These are phyloP conservation scores for Fusarium dlaminii DNA, from an alignment of 2,329 filamentous ascomycete genomes.

Conservation along the genomic window DNA sequence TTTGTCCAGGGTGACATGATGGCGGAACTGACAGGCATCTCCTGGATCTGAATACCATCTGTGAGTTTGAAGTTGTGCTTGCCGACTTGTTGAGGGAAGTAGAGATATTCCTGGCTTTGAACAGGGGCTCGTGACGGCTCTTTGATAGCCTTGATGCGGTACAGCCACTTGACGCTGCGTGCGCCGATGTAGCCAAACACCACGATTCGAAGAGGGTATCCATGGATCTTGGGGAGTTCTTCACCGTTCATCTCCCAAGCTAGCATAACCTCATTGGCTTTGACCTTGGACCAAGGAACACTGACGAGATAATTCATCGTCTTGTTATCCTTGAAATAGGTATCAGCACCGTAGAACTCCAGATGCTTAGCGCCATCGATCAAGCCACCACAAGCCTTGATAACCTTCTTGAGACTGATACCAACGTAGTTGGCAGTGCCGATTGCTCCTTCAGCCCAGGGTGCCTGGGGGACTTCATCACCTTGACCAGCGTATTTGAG, in stretches of 20 bases:
- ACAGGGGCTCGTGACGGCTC: conserved; percentile 67
- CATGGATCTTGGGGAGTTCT: conserved; percentile 71
- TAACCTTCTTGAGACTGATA: conserved; percentile 73
- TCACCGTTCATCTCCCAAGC: conserved; percentile 79
- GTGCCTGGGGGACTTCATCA: conserved; percentile 65
- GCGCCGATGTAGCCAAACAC: conserved; percentile 76
- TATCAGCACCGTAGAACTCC: conserved; percentile 76
- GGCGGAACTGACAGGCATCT: conserved; percentile 75
- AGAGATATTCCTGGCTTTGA: conserved; percentile 72
- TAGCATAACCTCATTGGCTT: conserved; percentile 71
- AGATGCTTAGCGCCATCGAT: conserved; percentile 65
- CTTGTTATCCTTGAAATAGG: conserved; percentile 75
- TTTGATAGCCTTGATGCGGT: conserved; percentile 68
- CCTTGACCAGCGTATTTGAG: conserved; percentile 72
- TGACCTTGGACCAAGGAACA: conserved; percentile 75
- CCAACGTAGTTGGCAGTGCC: conserved; percentile 71
- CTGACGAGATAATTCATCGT: conserved; percentile 74
- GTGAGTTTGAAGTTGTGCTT: conserved; percentile 71
- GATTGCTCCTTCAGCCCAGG: conserved; percentile 75
- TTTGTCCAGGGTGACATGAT: conserved; percentile 72
- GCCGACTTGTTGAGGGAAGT: conserved; percentile 74
- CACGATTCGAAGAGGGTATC: conserved; percentile 69
- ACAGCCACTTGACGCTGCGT: conserved; percentile 70
- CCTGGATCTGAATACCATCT: conserved; percentile 73
- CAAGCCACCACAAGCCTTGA: conserved; percentile 75